Conservation (phyloP, 1,284 basidiomycete genomes). For the Puccinia triticina region DNA sequence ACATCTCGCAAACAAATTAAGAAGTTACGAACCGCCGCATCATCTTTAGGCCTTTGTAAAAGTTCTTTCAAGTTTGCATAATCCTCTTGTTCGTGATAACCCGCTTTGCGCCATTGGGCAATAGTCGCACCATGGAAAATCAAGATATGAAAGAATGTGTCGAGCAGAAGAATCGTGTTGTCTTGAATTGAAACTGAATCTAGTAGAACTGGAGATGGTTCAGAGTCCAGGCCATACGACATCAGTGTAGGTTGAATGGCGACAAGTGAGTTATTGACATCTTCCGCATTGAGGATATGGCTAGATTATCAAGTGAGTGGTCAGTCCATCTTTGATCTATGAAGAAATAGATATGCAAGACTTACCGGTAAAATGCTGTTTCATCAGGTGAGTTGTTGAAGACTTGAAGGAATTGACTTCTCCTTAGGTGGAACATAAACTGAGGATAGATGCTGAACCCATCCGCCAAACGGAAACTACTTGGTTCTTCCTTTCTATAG, state of each 20-base stretch:
- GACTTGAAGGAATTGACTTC: constrained; percentile 98
- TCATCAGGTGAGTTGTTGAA: constrained; percentile 99
- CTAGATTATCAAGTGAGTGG: constrained; percentile 62
- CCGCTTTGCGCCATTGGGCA: constrained; percentile 98
- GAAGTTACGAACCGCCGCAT: constrained; percentile 63
- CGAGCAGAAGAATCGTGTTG: constrained; percentile 94
- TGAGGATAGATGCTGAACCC: constrained; percentile 99
- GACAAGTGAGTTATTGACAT: constrained; percentile 98
- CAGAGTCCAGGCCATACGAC: constrained; percentile 93
- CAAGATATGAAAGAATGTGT: constrained; percentile 99
- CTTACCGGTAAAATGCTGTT: constrained; percentile 92
- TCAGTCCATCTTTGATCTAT: constrained; percentile 7
- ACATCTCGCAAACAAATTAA: background rate
- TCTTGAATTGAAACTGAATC: constrained; percentile 98
- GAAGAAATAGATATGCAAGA: constrained; percentile 47
- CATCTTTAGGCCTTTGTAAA: constrained; percentile 74
- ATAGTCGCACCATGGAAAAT: constrained; percentile 99
- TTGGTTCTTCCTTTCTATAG: constrained; percentile 96
- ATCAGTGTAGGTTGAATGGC: constrained; percentile 99
- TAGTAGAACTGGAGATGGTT: constrained; percentile 88
- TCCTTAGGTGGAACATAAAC: constrained; percentile 99
- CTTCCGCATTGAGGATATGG: constrained; percentile 93
- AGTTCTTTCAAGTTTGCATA: constrained; percentile 98
- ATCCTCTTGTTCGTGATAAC: constrained; percentile 98
- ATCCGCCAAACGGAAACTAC: constrained; percentile 87